phyloP scores from a whole-genome alignment of 768 basidiomycete genomes.

The Pleurotus citrinopileatus region DNA sequence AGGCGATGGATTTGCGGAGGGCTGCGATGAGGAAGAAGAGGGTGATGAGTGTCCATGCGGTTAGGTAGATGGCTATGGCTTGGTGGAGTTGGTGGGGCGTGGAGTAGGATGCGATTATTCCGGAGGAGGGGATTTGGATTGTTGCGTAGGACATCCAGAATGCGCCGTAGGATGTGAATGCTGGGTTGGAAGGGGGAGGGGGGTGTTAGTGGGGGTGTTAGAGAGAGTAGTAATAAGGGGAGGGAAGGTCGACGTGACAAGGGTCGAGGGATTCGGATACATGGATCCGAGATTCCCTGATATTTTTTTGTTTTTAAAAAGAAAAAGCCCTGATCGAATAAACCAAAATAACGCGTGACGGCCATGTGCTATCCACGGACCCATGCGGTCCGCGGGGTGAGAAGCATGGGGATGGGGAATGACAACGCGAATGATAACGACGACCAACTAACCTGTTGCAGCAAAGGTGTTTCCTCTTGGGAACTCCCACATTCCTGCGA shows the following conservation, averaged over 20 bases:
- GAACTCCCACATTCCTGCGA: slow-evolving; percentile 83
- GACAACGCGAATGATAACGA: neutral
- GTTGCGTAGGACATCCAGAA: slow-evolving; percentile 81
- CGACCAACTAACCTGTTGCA: slow-evolving; percentile 61
- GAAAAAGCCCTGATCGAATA: too few species aligned
- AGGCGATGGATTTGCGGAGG: slow-evolving; percentile 36
- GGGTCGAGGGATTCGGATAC: too few species aligned
- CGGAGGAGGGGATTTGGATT: slow-evolving; percentile 64
- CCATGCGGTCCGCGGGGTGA: too few species aligned
- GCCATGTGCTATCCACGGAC: too few species aligned
- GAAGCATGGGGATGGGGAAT: neutral
- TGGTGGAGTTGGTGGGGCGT: slow-evolving; percentile 37
- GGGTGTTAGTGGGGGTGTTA: neutral
- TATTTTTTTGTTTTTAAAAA: too few species aligned
- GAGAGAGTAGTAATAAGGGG: neutral
- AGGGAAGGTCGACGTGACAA: neutral
- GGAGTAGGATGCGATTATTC: slow-evolving; percentile 50
- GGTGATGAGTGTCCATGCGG: slow-evolving; percentile 66
- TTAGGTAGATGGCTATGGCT: slow-evolving; percentile 68
- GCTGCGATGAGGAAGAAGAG: slow-evolving; percentile 48
- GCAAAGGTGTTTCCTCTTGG: slow-evolving; percentile 61
- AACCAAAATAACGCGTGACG: too few species aligned
- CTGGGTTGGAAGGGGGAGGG: slow-evolving; percentile 28
- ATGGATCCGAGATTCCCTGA: too few species aligned
- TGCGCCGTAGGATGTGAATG: slow-evolving; percentile 69